Percentiles rank a stretch among this genome's conserved stretches.
Evolutionary conservation across 2,329 filamentous ascomycete genomes (phyloP).

Genomic region (Ceratocystis lukuohia): DNA sequence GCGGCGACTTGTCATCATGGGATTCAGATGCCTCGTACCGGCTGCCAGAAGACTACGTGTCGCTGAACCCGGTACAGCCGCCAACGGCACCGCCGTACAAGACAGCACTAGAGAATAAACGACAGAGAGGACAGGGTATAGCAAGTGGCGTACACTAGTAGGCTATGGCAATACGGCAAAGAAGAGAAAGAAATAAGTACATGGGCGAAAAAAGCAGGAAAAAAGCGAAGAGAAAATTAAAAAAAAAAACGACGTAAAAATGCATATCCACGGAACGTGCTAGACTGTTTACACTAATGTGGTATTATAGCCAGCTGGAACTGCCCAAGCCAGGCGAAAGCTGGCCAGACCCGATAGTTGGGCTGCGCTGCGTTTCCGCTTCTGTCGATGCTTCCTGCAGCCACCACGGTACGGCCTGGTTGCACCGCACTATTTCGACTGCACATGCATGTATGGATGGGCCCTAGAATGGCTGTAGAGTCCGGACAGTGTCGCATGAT

Average conservation of each 20-base stretch:
- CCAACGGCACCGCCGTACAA: constrained; percentile 95
- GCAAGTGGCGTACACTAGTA: constrained; percentile 40
- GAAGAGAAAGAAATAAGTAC: constrained; percentile 19
- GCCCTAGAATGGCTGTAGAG: not conserved
- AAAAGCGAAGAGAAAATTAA: not conserved
- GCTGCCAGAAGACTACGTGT: constrained; percentile 72
- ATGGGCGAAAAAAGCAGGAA: not conserved
- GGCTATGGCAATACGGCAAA: not conserved
- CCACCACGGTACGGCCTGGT: no score
- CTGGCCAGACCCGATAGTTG: not conserved
- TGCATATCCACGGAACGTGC: not conserved
- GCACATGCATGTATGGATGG: not conserved
- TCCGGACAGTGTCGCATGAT: not conserved
- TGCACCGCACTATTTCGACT: no score
- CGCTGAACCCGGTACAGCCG: constrained; percentile 82
- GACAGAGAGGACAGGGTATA: constrained; percentile 61
- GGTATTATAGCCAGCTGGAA: not conserved
- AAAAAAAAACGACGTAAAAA: not conserved
- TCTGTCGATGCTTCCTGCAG: no score
- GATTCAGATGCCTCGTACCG: constrained; percentile 93
- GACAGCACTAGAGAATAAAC: constrained; percentile 64
- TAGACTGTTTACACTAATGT: not conserved
- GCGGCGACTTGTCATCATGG: constrained; percentile 85
- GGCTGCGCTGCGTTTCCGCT: no score
- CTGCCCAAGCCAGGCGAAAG: not conserved